Conservation (phyloP, 1,284 basidiomycete species). For the Ceratobasidium papillatum region DNA sequence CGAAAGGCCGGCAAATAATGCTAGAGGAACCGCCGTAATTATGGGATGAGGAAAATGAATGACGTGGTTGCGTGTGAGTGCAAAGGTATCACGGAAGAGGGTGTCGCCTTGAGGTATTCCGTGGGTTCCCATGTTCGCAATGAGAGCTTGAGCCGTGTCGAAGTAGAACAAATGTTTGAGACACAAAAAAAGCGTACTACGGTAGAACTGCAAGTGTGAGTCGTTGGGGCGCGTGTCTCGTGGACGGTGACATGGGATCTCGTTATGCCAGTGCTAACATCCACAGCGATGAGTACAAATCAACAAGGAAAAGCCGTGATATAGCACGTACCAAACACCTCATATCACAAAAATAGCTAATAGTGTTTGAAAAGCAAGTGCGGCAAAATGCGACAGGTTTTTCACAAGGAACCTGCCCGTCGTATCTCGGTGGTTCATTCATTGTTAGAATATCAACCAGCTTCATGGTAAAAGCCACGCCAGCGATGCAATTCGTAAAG, state of each 20-base stretch:
- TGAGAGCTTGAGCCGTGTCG: constrained; percentile 15
- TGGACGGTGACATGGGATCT: constrained; percentile 2
- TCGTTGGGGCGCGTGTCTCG: background rate
- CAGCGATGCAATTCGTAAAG: constrained; percentile 34
- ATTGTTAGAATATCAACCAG: constrained; percentile 31
- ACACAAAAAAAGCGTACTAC: background rate
- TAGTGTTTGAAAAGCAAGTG: background rate
- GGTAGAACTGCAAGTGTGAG: constrained; percentile 16
- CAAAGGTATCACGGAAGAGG: constrained; percentile 3
- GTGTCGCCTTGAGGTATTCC: constrained; percentile 32
- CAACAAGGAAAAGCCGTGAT: background rate
- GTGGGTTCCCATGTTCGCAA: constrained; percentile 8
- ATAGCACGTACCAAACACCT: constrained; percentile 10
- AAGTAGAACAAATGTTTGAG: constrained; percentile 14
- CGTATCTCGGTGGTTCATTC: constrained; percentile 21
- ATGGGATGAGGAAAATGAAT: constrained; percentile 15
- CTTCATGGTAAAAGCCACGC: constrained; percentile 42
- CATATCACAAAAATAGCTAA: constrained; percentile 15
- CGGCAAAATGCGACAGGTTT: background rate
- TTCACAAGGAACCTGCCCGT: background rate
- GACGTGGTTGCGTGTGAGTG: background rate
- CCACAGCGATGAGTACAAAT: background rate
- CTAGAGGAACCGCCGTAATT: background rate
- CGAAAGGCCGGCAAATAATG: background rate
- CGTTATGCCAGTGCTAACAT: constrained; percentile 22